Evolutionary conservation across 768 basidiomycete species (phyloP), one percentile per base, ranked within the genome.

Genomic region (Boletus sp.): DNA sequence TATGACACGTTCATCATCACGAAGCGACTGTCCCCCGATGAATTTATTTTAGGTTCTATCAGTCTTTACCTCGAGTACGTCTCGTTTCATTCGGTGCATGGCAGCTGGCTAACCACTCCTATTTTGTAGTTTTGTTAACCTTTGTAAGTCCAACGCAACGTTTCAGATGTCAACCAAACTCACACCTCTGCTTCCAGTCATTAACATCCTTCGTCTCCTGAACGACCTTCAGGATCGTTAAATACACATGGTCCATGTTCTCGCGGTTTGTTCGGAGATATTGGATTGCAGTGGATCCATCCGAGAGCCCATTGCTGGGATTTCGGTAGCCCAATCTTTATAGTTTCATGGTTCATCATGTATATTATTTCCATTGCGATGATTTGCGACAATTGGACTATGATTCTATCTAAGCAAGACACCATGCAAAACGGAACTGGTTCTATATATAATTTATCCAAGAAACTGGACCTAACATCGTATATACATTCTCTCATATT

Each of bases 51-150:
- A 77, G 96, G 87, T 36, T 81, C 92, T 17, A 88, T 98, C 67
- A 88, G 86, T 62, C 83, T 98, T n/a, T 98, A 98, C 75, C 86
- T 98, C 54, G 96, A 98, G 85, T 90, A 74, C 63, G 86, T 86
- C 10, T 58, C 37, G 6, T 47, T 30, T 18, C 44, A 18, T 47
- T 28, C 51, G 36, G 4, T 50, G 4, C 30, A 44, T 46, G 2
- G 32, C 39, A 41, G 4, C 54, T 64, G n/a, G 32, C 48, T 64
- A 58, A 73, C 35, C 64, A 17, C 14, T 17, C 41, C 52, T 55
- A n/a, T 49, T 64, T 51, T 56, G 15, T 61, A 91, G 89, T 66
- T 91, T 94, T 71, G 80, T 94, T 75, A 94, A 94, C 68, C 83
- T 94, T 47, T 94, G 89, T 90, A 73, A 74, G 87, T 78, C 44